A percentile compares a stretch with the other conserved stretches of the same genome.
Evolutionary conservation across 495 filamentous ascomycete species (phyloP).

Genomic region (Aspergillus ellipticus): DNA sequence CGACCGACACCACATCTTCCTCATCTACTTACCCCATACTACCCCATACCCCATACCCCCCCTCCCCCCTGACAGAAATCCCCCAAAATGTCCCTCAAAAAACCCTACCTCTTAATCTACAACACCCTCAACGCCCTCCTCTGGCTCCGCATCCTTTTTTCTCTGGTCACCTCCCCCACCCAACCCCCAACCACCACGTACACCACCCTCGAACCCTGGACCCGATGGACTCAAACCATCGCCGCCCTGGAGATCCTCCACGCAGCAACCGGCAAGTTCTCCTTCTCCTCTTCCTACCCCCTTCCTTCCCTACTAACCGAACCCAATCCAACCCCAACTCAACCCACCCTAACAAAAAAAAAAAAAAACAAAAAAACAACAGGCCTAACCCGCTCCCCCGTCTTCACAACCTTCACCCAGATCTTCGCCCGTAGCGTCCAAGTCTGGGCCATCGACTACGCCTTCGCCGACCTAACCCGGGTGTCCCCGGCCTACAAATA

Average conservation of each 20-base stretch:
- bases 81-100: not conserved
- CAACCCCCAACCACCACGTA: conserved; percentile 14
- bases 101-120: conserved; percentile 66
- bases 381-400: conserved; percentile 50
- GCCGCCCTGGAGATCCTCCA: conserved; percentile 31
- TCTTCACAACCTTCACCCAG: conserved; percentile 53
- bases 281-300: not conserved
- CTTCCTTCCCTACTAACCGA: not conserved
- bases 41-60: not conserved
- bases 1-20: no score
- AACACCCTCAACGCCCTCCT: conserved; percentile 64
- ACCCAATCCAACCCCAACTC: conserved; percentile 13
- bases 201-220: conserved; percentile 26
- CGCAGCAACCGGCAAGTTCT: conserved; percentile 45
- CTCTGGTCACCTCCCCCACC: conserved; percentile 9
- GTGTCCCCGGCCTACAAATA: conserved; percentile 32
- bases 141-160: conserved; percentile 52
- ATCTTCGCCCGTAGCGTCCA: conserved; percentile 51
- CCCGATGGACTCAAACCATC: conserved; percentile 28
- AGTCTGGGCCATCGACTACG: conserved; percentile 47
- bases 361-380: not conserved
- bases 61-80: not conserved
- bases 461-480: conserved; percentile 34
- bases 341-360: conserved; percentile 13
- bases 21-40: not conserved